A percentile compares a stretch with the other conserved stretches of the same genome.
Evolutionary conservation across 805 yeast species (phyloP).

Genomic region (Cyberlindnera petersonii): DNA sequence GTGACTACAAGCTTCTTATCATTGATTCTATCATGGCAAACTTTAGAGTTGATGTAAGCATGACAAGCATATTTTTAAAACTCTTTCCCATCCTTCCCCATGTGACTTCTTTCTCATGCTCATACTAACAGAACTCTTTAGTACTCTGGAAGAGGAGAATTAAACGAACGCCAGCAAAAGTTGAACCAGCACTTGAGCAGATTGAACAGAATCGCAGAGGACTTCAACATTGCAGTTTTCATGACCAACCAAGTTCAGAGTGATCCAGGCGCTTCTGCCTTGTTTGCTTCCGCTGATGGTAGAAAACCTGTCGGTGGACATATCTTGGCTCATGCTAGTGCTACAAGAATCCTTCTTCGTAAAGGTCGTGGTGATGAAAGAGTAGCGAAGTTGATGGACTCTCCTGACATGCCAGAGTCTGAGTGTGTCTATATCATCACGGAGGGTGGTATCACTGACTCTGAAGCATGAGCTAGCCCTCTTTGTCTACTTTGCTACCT

Average conservation of each 20-base stretch:
- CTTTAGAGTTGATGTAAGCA: slow-evolving; percentile 59
- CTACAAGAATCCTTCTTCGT: slow-evolving; percentile 65
- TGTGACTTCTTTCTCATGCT: neutral
- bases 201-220: slow-evolving; percentile 63
- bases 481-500: neutral
- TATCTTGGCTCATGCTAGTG: slow-evolving; percentile 76
- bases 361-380: slow-evolving; percentile 80
- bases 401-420: slow-evolving; percentile 78
- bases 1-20: slow-evolving; percentile 56
- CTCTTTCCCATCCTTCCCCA: neutral
- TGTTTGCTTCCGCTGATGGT: slow-evolving; percentile 79
- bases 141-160: slow-evolving; percentile 74
- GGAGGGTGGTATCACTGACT: slow-evolving; percentile 63
- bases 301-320: slow-evolving; percentile 85
- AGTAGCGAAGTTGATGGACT: slow-evolving; percentile 74
- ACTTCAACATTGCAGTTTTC: slow-evolving; percentile 72
- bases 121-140: slow-evolving; percentile 9
- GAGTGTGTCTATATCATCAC: slow-evolving; percentile 73
- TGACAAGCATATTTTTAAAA: neutral
- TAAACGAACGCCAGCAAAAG: slow-evolving; percentile 72
- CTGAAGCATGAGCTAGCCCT: slow-evolving; percentile 26
- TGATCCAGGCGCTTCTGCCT: slow-evolving; percentile 78
- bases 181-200: slow-evolving; percentile 51
- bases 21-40: slow-evolving; percentile 78
- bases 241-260: slow-evolving; percentile 78